Evolutionary conservation across 768 basidiomycete species (phyloP), one percentile per base, ranked within the genome.

Genomic region (Piloderma croceum): DNA sequence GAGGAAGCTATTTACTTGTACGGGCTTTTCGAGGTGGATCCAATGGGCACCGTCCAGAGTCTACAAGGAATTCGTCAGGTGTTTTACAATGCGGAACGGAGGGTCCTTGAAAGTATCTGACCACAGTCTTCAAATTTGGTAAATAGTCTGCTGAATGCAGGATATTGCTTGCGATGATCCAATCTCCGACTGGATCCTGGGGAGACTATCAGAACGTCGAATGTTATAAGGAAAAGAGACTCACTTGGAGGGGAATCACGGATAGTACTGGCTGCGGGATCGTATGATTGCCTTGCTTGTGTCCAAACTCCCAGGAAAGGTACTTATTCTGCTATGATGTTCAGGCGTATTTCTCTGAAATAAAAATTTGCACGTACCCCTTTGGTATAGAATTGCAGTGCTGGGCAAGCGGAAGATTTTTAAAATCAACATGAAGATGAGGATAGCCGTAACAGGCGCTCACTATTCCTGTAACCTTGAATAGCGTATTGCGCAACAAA

Each of bases 391-490:
- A n/a, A n/a, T n/a, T n/a, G n/a, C n/a, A n/a, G n/a, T n/a, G n/a
- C n/a, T n/a, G n/a, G n/a, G n/a, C n/a, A n/a, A n/a, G n/a, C n/a
- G n/a, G n/a, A n/a, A n/a, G n/a, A n/a, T n/a, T n/a, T n/a, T n/a
- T n/a, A n/a, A n/a, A n/a, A n/a, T n/a, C n/a, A n/a, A n/a, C n/a
- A n/a, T n/a, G n/a, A n/a, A n/a, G n/a, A n/a, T n/a, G n/a, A n/a
- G n/a, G n/a, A n/a, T n/a, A n/a, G n/a, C n/a, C n/a, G n/a, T n/a
- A n/a, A 20, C 7, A 18, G 22, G n/a, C 10, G 63, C 80, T 18
- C 47, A 85, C 85, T 81, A 41, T 77, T 53, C 37, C 65, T 61
- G 50, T 86, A 85, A 0, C 78, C 76, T 47, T 77, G 78, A 7
- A 62, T 61, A 29, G 52, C 51, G 47, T 75, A 86, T 46, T 79